A percentile compares a stretch with the other conserved stretches of the same genome.
These are phyloP conservation scores for Immersiporthe knoxdaviesiana DNA, from an alignment of 2,329 filamentous ascomycete species.

Conservation along the genomic window DNA sequence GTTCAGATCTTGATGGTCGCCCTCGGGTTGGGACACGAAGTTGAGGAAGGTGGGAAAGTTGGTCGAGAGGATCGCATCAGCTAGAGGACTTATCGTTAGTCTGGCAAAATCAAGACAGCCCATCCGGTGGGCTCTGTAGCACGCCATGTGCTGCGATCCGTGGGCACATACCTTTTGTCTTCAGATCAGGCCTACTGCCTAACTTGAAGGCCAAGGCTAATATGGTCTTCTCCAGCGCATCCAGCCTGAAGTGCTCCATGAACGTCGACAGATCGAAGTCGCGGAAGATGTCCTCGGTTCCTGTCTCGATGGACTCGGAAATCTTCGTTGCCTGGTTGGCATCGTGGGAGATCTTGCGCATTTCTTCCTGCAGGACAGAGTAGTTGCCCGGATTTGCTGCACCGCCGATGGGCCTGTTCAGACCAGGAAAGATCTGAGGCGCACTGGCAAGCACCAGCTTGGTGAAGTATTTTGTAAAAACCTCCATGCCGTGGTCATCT, in stretches of 20 bases:
- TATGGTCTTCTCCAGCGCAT: conserved; percentile 84
- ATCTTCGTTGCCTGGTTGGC: conserved; percentile 85
- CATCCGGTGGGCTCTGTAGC: conserved; percentile 45
- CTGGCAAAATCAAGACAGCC: conserved; percentile 42
- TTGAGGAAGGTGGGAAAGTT: conserved; percentile 79
- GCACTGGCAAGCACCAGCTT: conserved; percentile 91
- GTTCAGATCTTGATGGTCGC: conserved; percentile 67
- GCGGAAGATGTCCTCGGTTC: conserved; percentile 89
- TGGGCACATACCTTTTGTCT: conserved; percentile 74
- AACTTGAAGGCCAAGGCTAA: conserved; percentile 88
- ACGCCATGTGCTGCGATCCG: conserved; percentile 12
- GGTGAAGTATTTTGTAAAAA: conserved; percentile 93
- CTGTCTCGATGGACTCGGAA: conserved; percentile 88
- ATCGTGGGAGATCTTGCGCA: conserved; percentile 83
- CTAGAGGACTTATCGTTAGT: conserved; percentile 48
- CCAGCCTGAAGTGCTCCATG: conserved; percentile 93
- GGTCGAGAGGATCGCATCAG: conserved; percentile 84
- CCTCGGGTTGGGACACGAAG: conserved; percentile 68
- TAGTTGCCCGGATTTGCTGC: conserved; percentile 71
- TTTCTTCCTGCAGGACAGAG: conserved; percentile 77
- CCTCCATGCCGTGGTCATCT: conserved; percentile 98
- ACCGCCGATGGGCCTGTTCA: conserved; percentile 70
- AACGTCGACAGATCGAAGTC: conserved; percentile 97
- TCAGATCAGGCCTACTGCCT: conserved; percentile 78
- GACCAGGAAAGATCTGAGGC: conserved; percentile 82